Base-by-base conservation (phyloP, 768 basidiomycete species). In the Mycena belliarum region DNA sequence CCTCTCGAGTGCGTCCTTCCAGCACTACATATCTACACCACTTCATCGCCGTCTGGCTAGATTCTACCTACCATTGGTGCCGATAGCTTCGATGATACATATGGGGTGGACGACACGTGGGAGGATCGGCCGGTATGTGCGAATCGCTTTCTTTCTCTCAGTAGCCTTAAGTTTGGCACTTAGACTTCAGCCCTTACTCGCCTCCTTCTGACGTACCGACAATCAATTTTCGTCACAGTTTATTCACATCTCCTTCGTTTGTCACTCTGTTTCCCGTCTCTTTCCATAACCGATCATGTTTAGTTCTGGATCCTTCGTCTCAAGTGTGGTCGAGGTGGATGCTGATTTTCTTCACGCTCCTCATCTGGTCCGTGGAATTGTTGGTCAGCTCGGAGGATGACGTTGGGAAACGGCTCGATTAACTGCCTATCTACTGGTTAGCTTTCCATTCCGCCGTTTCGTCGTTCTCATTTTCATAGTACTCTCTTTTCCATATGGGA, bases 271-370 rank as follows among this genome's bases (percentile, higher is more conserved):
- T 21, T 6, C 20, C 26, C 41, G 40, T 15, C 59, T 35, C 55
- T 42, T 26, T 29, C 18, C 15, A 33, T 29, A 24, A 59, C 40
- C 52, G 12, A n/a, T 24, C 14, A 43, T 64, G 32, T 44, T 6
- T 51, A 93, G 92, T 94, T 43, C 76, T 94, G 51, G 92, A 94
- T 65, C 88, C 91, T 66, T 89, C 91, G 20, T 91, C 90, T n/a
- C 92, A 93, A 68, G 84, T 93, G 47, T 94, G 92, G 92, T 93
- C 92, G 89, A 82, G 92, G 60, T 93, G 92, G 91, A 87, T 88
- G 77, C 91, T 91, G 67, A 87, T 94, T 32, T 91, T 93, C 75
- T 88, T 93, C 72, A 93, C 90, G 5, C 79, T 94, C 26, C 77
- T 86, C 24, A 81, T 93, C 40, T 94, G 93, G 92, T 84, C 88